These are phyloP conservation scores for Teunomyces lycoperdinae DNA, from an alignment of 805 yeast species.

Conservation along the genomic window DNA sequence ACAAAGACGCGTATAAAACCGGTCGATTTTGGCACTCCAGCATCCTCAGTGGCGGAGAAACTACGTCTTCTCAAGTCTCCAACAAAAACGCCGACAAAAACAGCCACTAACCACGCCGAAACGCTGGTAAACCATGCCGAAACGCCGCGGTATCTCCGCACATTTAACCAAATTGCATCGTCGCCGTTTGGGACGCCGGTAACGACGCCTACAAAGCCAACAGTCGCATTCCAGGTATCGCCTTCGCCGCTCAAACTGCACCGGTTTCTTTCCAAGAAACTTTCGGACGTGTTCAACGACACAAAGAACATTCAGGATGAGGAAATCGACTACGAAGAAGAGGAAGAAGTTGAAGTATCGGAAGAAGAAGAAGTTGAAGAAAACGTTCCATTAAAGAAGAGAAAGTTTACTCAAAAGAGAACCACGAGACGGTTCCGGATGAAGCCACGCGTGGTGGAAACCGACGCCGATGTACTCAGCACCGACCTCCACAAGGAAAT, in stretches of 20 bases:
- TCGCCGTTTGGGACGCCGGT: slow-evolving; percentile 4
- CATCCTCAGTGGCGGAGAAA: slow-evolving; percentile 4
- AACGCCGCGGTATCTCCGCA: slow-evolving; percentile 24
- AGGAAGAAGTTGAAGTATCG: slow-evolving; percentile 9
- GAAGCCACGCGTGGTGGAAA: slow-evolving; percentile 32
- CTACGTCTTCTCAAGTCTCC: slow-evolving; percentile 2
- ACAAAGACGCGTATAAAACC: slow-evolving; percentile 17
- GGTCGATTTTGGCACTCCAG: not conserved
- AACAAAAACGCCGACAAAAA: not conserved
- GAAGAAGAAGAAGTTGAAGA: slow-evolving; percentile 6
- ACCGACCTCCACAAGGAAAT: slow-evolving; percentile 45
- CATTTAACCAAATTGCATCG: slow-evolving; percentile 5
- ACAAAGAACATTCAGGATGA: slow-evolving; percentile 32
- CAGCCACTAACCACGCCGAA: not conserved
- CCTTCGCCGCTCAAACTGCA: slow-evolving; percentile 46
- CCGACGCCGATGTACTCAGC: slow-evolving; percentile 10
- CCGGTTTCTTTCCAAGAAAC: slow-evolving; percentile 24
- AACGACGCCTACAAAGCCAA: slow-evolving; percentile 9
- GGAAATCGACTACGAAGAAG: slow-evolving; percentile 8
- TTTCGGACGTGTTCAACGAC: slow-evolving; percentile 50
- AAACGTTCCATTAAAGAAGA: slow-evolving; percentile 10
- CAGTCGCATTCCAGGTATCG: slow-evolving; percentile 33
- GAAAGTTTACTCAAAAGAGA: slow-evolving; percentile 48
- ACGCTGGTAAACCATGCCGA: slow-evolving; percentile 4
- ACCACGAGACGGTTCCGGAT: slow-evolving; percentile 51